Evolutionary conservation across 768 basidiomycete genomes (phyloP).

Genomic region (Hygrophoropsis aurantiaca): DNA sequence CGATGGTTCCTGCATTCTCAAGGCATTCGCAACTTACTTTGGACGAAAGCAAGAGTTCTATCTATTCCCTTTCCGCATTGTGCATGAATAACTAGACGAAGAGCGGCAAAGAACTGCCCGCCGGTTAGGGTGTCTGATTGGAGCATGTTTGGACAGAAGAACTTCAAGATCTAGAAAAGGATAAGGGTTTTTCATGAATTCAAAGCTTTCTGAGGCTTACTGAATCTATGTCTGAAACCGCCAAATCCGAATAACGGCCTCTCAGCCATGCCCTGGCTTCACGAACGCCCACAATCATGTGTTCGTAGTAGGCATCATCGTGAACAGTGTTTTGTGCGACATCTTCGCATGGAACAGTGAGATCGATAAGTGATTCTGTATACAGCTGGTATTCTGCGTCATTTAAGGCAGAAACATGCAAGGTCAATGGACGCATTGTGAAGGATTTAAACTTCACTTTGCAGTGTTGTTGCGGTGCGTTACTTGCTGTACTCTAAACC

Average conservation of each 20-base stretch:
- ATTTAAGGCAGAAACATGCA: conserved; percentile 76
- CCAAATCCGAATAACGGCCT: conserved; percentile 62
- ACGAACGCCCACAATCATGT: conserved; percentile 52
- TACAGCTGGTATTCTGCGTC: conserved; percentile 71
- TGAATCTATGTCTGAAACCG: conserved; percentile 53
- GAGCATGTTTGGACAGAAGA: conserved; percentile 58
- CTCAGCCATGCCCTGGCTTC: conserved; percentile 77
- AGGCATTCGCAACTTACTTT: conserved; percentile 48
- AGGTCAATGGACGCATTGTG: conserved; percentile 57
- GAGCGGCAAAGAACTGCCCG: conserved; percentile 75
- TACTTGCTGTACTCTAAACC: neutral
- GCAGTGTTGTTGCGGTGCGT: neutral
- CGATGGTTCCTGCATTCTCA: neutral
- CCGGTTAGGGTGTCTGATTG: conserved; percentile 56
- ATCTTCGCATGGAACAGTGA: conserved; percentile 38
- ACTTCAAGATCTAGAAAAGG: conserved; percentile 53
- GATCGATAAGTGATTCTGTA: conserved; percentile 57
- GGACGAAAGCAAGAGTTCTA: conserved; percentile 67
- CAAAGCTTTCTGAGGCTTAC: conserved; percentile 37
- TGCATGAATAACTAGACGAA: conserved; percentile 65
- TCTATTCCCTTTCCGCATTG: conserved; percentile 64
- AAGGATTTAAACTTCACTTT: neutral
- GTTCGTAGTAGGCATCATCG: conserved; percentile 55
- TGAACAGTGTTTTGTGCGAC: conserved; percentile 20
- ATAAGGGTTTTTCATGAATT: neutral